Base-by-base conservation (phyloP, 2,329 filamentous ascomycete genomes). In the Phialocephala sp. region DNA sequence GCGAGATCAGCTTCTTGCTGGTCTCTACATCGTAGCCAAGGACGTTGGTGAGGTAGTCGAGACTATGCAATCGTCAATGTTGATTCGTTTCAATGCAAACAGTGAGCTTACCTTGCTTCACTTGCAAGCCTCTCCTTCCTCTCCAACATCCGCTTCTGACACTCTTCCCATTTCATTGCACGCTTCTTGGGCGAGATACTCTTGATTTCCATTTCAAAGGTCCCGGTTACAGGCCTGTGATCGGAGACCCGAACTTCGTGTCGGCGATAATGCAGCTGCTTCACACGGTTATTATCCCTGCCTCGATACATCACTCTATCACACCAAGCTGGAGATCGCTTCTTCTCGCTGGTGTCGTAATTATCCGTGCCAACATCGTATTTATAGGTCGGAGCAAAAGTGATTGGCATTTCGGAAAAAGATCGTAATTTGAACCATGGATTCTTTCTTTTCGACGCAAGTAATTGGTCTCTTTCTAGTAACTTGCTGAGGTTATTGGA, bases 331-430 rank as follows among this genome's bases (percentile, higher is more conserved):
- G 95, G 95, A 24, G 92, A 91, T 59, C 95, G 87, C 77, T 92
- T 92, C 83, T 99, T 99, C 78, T 99, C 95, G 72, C 91, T 94
- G 0, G 91, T 91, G 76, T 99, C 95, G 77, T 98, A 99, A 8
- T 88, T 91, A 75, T 98, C 94, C 0, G 93, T 96, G 18, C 94
- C 94, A 0, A 98, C 93, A 72, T 99, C 95, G 77, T 99, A 99
- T 77, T 99, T 99, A 83, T 99, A 99, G 0, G 95, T 99, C 0
- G 95, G 95, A 8, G 93, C 90, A 76, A 99, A 99, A 0, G 88
- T 90, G 73, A 99, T 97, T 0, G 91, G 91, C 63, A 90, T 84
- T 79, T 99, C 95, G n/a, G 90, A 89, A 77, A 99, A 98, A 0
- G 92, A 90, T 22, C 94, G 89, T 5, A 99, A 85, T 35, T 92